Percentiles rank a stretch among this genome's conserved stretches.
Evolutionary conservation across 2,329 filamentous ascomycete genomes (phyloP).

Genomic region (Cladosporium cucumerinum): DNA sequence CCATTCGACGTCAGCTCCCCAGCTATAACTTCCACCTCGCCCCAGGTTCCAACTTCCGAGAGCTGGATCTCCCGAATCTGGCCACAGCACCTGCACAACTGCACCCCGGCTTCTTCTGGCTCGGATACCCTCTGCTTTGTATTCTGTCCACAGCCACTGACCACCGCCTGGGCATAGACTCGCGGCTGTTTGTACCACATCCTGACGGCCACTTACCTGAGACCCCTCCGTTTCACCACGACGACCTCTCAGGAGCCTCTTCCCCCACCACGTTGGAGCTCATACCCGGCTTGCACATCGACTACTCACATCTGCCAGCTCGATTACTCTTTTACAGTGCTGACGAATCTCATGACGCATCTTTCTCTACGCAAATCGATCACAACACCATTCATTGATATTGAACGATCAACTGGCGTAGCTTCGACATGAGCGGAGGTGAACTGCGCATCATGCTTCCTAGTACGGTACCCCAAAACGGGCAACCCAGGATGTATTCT

Average conservation of each 20-base stretch:
- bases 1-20: not conserved
- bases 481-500: constrained; percentile 7
- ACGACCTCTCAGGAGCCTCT: not conserved
- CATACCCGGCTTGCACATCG: not conserved
- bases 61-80: constrained; percentile 7
- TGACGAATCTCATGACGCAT: not conserved
- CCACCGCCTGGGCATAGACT: not conserved
- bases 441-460: constrained; percentile 14
- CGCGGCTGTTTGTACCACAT: not conserved
- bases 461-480: not conserved
- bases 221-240: constrained; percentile 6
- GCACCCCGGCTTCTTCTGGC: not conserved
- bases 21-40: not conserved
- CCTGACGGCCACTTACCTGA: not conserved
- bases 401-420: not conserved
- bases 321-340: not conserved
- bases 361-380: not conserved
- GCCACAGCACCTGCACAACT: not conserved
- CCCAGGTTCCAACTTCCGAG: not conserved
- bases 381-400: not conserved
- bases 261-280: constrained; percentile 4
- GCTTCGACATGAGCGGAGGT: constrained; percentile 11
- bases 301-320: not conserved
- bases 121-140: constrained; percentile 11
- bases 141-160: not conserved